Conservation (phyloP, 2,329 filamentous ascomycete genomes). For the Gyromitra esculenta region DNA sequence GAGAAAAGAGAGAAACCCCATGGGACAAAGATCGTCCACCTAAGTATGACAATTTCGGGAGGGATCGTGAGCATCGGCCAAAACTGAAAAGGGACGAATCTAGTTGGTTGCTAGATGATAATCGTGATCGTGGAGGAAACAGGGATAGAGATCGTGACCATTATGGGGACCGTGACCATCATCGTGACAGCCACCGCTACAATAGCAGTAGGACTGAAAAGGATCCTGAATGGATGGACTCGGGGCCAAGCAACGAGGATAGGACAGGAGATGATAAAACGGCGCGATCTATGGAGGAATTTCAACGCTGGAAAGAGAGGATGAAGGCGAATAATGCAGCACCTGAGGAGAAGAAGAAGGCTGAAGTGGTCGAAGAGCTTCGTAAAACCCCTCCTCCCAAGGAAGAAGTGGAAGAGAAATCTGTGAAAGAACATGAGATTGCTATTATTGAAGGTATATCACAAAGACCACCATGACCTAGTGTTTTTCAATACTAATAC, state of each 20-base stretch:
- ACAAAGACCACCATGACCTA: slow-evolving; percentile 6
- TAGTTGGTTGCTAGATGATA: slow-evolving; percentile 58
- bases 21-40: slow-evolving; percentile 56
- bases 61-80: slow-evolving; percentile 55
- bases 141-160: slow-evolving; percentile 54
- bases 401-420: slow-evolving; percentile 36
- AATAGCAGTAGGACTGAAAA: slow-evolving; percentile 61
- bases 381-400: slow-evolving; percentile 40
- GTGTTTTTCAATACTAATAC: slow-evolving; percentile 32
- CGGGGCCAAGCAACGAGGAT: slow-evolving; percentile 60
- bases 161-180: slow-evolving; percentile 59
- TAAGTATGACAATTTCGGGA: slow-evolving; percentile 56
- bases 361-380: slow-evolving; percentile 49
- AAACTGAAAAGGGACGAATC: slow-evolving; percentile 56
- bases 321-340: slow-evolving; percentile 62
- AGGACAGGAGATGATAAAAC: slow-evolving; percentile 60
- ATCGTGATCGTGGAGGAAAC: slow-evolving; percentile 58
- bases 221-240: slow-evolving; percentile 68
- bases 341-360: slow-evolving; percentile 51
- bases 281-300: slow-evolving; percentile 66
- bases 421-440: slow-evolving; percentile 31
- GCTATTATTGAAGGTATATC: slow-evolving; percentile 39
- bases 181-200: slow-evolving; percentile 58
- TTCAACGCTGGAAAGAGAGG: slow-evolving; percentile 68
- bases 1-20: slow-evolving; percentile 56